phyloP scores from a whole-genome alignment of 78 protist genomes.

The Diacronema lutheri region DNA sequence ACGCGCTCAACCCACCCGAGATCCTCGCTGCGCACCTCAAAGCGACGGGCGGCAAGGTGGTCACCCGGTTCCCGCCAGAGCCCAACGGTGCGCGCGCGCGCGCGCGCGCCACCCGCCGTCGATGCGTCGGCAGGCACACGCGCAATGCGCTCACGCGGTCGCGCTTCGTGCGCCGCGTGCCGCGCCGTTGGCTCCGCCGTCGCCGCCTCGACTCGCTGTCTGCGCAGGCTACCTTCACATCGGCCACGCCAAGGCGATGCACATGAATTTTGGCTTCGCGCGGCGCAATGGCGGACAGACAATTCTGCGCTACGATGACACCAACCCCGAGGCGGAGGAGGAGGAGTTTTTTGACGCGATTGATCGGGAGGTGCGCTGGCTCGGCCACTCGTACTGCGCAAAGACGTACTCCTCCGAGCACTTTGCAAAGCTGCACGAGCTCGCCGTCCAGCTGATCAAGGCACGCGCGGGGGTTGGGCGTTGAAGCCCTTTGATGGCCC shows the following conservation, averaged over 20 bases:
- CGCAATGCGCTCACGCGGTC: no score
- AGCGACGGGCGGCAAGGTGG: conserved; percentile 75
- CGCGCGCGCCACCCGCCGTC: no score
- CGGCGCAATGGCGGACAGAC: conserved; percentile 5
- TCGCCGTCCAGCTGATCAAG: conserved; percentile 87
- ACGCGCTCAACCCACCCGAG: no score
- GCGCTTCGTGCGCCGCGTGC: no score
- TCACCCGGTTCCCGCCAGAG: conserved; percentile 98
- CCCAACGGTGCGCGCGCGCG: conserved; percentile 76
- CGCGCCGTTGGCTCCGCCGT: no score
- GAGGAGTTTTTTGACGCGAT: conserved; percentile 84
- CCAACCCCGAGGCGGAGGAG: conserved; percentile 97
- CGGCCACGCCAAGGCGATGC: conserved; percentile 99
- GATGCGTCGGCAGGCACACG: background rate
- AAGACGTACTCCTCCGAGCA: conserved; percentile 89
- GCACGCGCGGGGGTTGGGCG: no score
- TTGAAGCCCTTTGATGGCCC: no score
- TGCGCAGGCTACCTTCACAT: conserved; percentile 90
- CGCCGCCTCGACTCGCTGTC: no score
- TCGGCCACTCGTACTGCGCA: background rate
- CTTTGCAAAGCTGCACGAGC: conserved; percentile 86
- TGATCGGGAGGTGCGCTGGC: conserved; percentile 43
- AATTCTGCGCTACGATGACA: conserved; percentile 96
- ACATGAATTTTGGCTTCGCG: conserved; percentile 92
- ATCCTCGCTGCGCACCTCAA: conserved; percentile 1